phyloP scores from a whole-genome alignment of 768 basidiomycete genomes.

The Suillus paluster region DNA sequence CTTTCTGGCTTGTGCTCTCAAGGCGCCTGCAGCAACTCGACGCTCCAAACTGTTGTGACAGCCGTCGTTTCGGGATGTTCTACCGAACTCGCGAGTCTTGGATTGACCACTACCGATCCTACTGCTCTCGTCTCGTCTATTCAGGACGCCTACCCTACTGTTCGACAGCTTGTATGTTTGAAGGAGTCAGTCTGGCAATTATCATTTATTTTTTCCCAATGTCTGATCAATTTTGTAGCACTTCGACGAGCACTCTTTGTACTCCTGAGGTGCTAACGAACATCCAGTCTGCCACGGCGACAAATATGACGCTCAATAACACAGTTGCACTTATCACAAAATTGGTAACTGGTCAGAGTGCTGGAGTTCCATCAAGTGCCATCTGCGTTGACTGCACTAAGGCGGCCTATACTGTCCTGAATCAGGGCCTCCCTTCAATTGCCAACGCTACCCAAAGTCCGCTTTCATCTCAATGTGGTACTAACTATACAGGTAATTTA shows the following conservation, averaged over 20 bases:
- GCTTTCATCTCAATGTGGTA: conserved; percentile 47
- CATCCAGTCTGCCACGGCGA: conserved; percentile 46
- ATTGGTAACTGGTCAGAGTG: conserved; percentile 8
- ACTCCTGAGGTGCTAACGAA: conserved; percentile 58
- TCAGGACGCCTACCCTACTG: conserved; percentile 59
- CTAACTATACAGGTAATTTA: conserved; percentile 54
- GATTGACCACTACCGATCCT: conserved; percentile 20
- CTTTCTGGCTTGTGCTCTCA: conserved; percentile 57
- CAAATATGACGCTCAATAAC: conserved; percentile 25
- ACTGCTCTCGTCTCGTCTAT: conserved; percentile 42
- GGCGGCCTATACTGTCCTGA: conserved; percentile 50
- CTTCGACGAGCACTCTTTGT: conserved; percentile 52
- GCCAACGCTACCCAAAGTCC: conserved; percentile 30
- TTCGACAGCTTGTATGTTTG: conserved; percentile 61
- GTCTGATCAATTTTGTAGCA: conserved; percentile 24
- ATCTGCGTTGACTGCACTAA: conserved; percentile 60
- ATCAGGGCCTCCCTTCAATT: conserved; percentile 40
- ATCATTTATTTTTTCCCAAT: neutral
- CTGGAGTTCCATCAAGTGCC: conserved; percentile 39
- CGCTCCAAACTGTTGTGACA: conserved; percentile 56
- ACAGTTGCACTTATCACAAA: conserved; percentile 18
- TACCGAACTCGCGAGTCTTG: conserved; percentile 38
- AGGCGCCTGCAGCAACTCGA: conserved; percentile 60
- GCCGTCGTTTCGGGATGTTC: conserved; percentile 59
- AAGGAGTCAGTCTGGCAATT: conserved; percentile 55